Percentiles rank a stretch among this genome's conserved stretches.
Conservation (phyloP, 1,284 basidiomycete genomes). For the Retiboletus fuscus region DNA sequence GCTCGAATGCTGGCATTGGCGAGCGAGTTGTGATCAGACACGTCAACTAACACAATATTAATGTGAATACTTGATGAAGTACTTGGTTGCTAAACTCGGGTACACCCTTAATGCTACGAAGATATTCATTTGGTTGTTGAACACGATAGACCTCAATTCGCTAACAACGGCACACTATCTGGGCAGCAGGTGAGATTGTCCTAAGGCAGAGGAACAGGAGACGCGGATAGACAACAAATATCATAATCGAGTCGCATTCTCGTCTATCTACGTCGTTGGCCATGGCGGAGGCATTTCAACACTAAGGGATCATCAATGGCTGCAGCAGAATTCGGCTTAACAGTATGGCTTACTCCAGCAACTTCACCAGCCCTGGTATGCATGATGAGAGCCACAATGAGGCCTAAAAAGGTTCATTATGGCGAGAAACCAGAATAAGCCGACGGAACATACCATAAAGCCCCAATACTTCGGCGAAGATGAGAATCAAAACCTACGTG, state of each 20-base stretch:
- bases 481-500: conserved; percentile 74
- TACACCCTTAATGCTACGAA: background rate
- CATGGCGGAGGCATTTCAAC: conserved; percentile 30
- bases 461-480: conserved; percentile 88
- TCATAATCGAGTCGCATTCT: conserved; percentile 18
- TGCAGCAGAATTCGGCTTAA: background rate
- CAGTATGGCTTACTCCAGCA: conserved; percentile 38
- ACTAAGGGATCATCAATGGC: conserved; percentile 30
- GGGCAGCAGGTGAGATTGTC: conserved; percentile 31
- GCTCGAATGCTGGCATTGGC: conserved; percentile 18
- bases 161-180: background rate
- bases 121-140: background rate
- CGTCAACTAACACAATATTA: conserved; percentile 19
- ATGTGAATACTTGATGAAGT: background rate
- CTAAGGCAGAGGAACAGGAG: conserved; percentile 17
- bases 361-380: conserved; percentile 68
- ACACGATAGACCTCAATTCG: background rate
- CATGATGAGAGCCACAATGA: conserved; percentile 93
- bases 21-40: conserved; percentile 17
- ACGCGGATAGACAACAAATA: conserved; percentile 29
- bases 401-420: conserved; percentile 53
- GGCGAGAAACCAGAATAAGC: background rate
- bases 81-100: conserved; percentile 4
- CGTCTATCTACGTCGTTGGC: conserved; percentile 28
- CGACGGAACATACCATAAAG: conserved; percentile 66